These are phyloP conservation scores for Chlorella sp. DNA, from an alignment of 139 green algal genomes.

Conservation along the genomic window DNA sequence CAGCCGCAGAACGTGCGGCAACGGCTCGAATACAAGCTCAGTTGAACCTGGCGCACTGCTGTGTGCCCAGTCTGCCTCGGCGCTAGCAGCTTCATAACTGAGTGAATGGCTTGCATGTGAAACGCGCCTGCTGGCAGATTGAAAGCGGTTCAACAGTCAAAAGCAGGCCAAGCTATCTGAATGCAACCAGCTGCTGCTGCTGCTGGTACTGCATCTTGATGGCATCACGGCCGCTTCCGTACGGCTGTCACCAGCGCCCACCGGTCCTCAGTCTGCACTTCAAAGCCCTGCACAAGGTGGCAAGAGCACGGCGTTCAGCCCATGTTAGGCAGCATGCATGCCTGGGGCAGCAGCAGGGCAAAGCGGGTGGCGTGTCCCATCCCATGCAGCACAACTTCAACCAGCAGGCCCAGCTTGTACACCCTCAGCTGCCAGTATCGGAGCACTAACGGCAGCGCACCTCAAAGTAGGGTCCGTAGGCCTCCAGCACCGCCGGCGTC, in stretches of 20 bases:
- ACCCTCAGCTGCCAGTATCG: too few relatives aligned
- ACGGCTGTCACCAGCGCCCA: conserved; percentile 38
- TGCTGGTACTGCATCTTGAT: background rate
- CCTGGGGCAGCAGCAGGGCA: too few relatives aligned
- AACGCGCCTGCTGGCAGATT: background rate
- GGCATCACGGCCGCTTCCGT: background rate
- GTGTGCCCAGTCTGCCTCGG: too few relatives aligned
- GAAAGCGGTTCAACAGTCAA: background rate
- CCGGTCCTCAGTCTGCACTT: conserved; percentile 26
- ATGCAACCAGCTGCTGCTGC: background rate
- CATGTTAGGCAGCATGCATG: too few relatives aligned
- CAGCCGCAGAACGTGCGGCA: too few relatives aligned
- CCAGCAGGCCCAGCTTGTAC: too few relatives aligned
- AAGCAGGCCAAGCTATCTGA: background rate
- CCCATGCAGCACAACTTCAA: too few relatives aligned
- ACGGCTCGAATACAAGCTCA: background rate
- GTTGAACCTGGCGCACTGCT: too few relatives aligned
- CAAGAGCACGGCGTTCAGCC: too few relatives aligned
- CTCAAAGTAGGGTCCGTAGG: conserved; percentile 38
- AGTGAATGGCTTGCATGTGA: background rate
- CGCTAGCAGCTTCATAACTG: too few relatives aligned
- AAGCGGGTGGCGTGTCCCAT: too few relatives aligned
- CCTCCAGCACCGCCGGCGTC: conserved; percentile 30
- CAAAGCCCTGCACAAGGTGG: conserved; percentile 25
- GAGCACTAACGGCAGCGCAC: too few relatives aligned